phyloP scores from a whole-genome alignment of 768 basidiomycete species.

The Multifurca ochricompacta region DNA sequence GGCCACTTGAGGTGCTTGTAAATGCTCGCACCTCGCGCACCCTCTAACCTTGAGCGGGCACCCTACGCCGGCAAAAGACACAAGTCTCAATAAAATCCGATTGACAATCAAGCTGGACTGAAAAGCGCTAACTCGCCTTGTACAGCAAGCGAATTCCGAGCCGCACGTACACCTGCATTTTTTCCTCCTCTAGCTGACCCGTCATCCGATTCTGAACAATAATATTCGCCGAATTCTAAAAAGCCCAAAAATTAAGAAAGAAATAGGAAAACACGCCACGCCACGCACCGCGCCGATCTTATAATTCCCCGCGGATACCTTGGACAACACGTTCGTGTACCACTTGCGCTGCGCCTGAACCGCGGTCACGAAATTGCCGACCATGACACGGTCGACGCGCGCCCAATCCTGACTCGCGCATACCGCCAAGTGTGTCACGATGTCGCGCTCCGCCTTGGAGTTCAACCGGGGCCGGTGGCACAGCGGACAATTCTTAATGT shows the following conservation, averaged over 20 bases:
- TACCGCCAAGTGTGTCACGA: constrained; percentile 93
- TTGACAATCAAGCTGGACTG: too few relatives aligned
- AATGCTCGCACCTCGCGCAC: constrained; percentile 58
- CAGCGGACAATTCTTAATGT: constrained; percentile 88
- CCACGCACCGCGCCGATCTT: constrained; percentile 75
- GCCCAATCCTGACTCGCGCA: constrained; percentile 94
- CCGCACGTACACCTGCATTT: constrained; percentile 93
- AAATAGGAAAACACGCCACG: background rate
- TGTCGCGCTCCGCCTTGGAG: constrained; percentile 86
- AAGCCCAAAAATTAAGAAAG: background rate
- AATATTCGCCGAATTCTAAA: constrained; percentile 92
- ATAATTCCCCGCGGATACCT: constrained; percentile 83
- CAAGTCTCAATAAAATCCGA: background rate
- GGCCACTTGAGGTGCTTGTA: too few relatives aligned
- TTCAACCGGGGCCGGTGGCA: constrained; percentile 85
- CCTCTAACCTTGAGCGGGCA: constrained; percentile 82
- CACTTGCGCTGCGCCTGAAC: constrained; percentile 96
- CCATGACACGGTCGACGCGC: constrained; percentile 80
- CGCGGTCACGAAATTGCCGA: constrained; percentile 90
- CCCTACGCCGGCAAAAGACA: constrained; percentile 40
- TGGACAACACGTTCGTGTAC: constrained; percentile 84
- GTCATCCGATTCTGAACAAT: constrained; percentile 92
- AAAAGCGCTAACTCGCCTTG: constrained; percentile 42
- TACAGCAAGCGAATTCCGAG: constrained; percentile 90
- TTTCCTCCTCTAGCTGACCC: constrained; percentile 92